phyloP scores from a whole-genome alignment of 805 yeast genomes.

The Kurtzmaniella cleridarum region DNA sequence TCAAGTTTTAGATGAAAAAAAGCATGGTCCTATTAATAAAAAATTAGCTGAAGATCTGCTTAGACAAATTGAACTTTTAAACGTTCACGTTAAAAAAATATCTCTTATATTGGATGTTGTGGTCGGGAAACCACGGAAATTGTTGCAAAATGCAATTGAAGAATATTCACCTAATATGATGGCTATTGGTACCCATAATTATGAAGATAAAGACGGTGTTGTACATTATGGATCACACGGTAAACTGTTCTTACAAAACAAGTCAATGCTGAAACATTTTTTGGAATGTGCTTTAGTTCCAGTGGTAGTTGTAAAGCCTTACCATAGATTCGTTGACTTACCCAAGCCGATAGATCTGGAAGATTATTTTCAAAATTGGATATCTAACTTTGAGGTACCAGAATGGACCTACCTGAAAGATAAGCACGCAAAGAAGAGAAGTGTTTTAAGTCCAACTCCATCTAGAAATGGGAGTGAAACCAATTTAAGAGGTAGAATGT shows the following conservation, averaged over 20 bases:
- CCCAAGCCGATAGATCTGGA: conserved; percentile 26
- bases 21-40: conserved; percentile 22
- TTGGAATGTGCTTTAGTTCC: conserved; percentile 41
- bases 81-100: conserved; percentile 30
- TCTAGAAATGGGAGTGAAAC: conserved; percentile 15
- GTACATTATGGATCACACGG: conserved; percentile 12
- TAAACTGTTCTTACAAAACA: conserved; percentile 24
- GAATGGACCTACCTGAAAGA: conserved; percentile 13
- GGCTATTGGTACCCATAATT: conserved; percentile 38
- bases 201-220: conserved; percentile 12
- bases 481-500: conserved; percentile 7
- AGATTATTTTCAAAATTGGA: conserved; percentile 32
- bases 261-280: conserved; percentile 35
- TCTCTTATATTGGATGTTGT: conserved; percentile 36
- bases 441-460: conserved; percentile 11
- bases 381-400: conserved; percentile 20
- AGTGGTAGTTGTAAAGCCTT: conserved; percentile 39
- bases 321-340: conserved; percentile 28
- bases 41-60: conserved; percentile 22
- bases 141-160: conserved; percentile 32
- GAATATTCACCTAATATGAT: conserved; percentile 42
- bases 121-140: conserved; percentile 36
- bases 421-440: conserved; percentile 11
- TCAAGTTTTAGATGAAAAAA: conserved; percentile 37
- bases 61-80: conserved; percentile 27